phyloP scores from a whole-genome alignment of 352 stramenopile species.

The Albugo laibachii region DNA sequence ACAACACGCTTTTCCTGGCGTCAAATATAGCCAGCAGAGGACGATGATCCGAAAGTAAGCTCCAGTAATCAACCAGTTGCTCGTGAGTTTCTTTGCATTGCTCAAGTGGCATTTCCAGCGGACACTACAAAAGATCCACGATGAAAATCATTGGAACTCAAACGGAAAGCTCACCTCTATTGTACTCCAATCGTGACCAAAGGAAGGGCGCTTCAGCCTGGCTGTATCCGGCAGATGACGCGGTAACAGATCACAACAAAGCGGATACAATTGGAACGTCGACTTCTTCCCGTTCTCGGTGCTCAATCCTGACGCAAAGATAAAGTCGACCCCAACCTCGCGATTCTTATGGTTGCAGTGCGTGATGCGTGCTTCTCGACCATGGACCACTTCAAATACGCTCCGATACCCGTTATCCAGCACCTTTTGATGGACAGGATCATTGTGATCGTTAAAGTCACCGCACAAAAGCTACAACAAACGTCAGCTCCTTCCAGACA shows the following conservation, averaged over 20 bases:
- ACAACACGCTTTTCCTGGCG: no score
- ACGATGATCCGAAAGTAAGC: slow-evolving; percentile 37
- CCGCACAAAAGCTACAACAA: slow-evolving; percentile 38
- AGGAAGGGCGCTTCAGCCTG: slow-evolving; percentile 53
- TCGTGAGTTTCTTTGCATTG: slow-evolving; percentile 9
- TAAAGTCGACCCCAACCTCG: slow-evolving; percentile 73
- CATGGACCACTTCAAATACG: slow-evolving; percentile 53
- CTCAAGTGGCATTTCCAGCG: not conserved
- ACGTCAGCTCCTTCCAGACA: not conserved
- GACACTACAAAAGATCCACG: not conserved
- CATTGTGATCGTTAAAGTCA: slow-evolving; percentile 77
- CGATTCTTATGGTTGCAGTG: slow-evolving; percentile 82
- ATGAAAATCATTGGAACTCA: slow-evolving; percentile 7
- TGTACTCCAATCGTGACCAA: slow-evolving; percentile 44
- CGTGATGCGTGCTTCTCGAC: slow-evolving; percentile 61
- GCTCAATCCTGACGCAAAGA: slow-evolving; percentile 39
- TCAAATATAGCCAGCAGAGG: slow-evolving; percentile 9
- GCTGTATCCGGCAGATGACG: slow-evolving; percentile 34
- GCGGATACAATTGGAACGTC: slow-evolving; percentile 28
- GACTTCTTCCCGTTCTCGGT: slow-evolving; percentile 3
- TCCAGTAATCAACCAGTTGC: slow-evolving; percentile 64
- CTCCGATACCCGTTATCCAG: slow-evolving; percentile 47
- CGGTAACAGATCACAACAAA: slow-evolving; percentile 36
- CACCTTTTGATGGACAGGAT: slow-evolving; percentile 59
- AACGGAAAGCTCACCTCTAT: slow-evolving; percentile 14